A percentile compares a stretch with the other conserved stretches of the same genome.
phyloP scores from a whole-genome alignment of 139 green algal species.

The Volvox reticuliferus region DNA sequence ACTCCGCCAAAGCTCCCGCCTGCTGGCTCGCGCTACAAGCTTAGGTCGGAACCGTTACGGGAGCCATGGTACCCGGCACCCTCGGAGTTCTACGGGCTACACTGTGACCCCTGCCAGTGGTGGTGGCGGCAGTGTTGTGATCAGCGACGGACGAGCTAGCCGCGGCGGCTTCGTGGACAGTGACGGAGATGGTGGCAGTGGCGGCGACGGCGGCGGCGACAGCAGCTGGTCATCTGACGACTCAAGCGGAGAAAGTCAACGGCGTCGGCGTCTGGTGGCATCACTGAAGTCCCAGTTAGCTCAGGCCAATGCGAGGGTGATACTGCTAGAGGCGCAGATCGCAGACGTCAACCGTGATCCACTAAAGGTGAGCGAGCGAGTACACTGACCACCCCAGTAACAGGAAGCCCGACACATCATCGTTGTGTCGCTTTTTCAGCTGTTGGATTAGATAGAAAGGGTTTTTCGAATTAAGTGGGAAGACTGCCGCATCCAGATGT shows the following conservation, averaged over 20 bases:
- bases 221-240: constrained; percentile 1
- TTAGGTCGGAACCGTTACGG: too few relatives aligned
- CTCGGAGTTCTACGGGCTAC: not conserved
- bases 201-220: not conserved
- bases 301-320: not conserved
- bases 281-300: not conserved
- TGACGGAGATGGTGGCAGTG: too few relatives aligned
- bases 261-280: not conserved
- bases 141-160: not conserved
- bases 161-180: not conserved
- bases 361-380: not conserved
- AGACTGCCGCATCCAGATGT: not conserved
- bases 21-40: not conserved
- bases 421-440: too few relatives aligned
- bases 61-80: not conserved
- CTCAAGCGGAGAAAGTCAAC: not conserved
- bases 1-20: not conserved
- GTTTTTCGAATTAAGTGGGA: too few relatives aligned
- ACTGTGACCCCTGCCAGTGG: not conserved
- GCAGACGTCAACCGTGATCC: not conserved
- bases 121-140: too few relatives aligned
- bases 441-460: too few relatives aligned
- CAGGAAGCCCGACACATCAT: too few relatives aligned
- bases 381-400: too few relatives aligned
- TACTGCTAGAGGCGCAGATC: not conserved